A percentile compares a stretch with the other conserved stretches of the same genome.
Evolutionary conservation across 768 basidiomycete genomes (phyloP).

Genomic region (Lenzites betulinus): DNA sequence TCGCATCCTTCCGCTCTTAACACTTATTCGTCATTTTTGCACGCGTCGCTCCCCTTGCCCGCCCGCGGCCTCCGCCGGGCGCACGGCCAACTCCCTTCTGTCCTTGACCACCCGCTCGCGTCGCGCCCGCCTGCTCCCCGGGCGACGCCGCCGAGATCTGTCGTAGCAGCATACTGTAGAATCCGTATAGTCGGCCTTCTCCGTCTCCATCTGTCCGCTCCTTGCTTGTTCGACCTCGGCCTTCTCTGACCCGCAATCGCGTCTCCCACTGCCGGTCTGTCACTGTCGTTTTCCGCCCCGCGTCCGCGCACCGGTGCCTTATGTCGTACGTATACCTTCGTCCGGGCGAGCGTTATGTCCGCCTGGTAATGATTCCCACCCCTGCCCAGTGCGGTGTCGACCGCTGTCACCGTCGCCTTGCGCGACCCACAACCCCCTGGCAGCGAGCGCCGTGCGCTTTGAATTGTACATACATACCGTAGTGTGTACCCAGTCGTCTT

Average conservation of each 20-base stretch:
- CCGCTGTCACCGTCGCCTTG: not conserved
- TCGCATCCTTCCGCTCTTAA: not conserved
- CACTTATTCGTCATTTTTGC: slow-evolving; percentile 12
- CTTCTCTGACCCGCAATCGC: not conserved
- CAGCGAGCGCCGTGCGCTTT: too few relatives aligned
- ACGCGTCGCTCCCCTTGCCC: not conserved
- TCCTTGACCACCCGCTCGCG: not conserved
- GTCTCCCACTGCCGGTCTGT: not conserved
- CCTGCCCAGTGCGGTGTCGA: not conserved
- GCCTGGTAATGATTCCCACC: slow-evolving; percentile 13
- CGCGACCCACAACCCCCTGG: too few relatives aligned
- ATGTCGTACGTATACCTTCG: slow-evolving; percentile 3
- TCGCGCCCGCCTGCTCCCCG: not conserved
- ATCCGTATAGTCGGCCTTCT: slow-evolving; percentile 7
- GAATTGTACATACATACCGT: not conserved
- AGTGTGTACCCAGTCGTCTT: not conserved
- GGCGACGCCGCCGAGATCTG: slow-evolving; percentile 6
- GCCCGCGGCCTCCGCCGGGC: not conserved
- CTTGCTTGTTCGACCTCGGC: slow-evolving; percentile 4
- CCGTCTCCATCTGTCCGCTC: slow-evolving; percentile 4
- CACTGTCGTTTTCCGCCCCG: not conserved
- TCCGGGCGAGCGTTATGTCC: slow-evolving; percentile 11
- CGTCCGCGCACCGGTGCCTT: too few relatives aligned
- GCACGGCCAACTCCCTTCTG: not conserved
- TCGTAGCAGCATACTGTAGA: slow-evolving; percentile 12